Evolutionary conservation across 1,284 basidiomycete genomes (phyloP).

Genomic region (Rhodotorula sp.): DNA sequence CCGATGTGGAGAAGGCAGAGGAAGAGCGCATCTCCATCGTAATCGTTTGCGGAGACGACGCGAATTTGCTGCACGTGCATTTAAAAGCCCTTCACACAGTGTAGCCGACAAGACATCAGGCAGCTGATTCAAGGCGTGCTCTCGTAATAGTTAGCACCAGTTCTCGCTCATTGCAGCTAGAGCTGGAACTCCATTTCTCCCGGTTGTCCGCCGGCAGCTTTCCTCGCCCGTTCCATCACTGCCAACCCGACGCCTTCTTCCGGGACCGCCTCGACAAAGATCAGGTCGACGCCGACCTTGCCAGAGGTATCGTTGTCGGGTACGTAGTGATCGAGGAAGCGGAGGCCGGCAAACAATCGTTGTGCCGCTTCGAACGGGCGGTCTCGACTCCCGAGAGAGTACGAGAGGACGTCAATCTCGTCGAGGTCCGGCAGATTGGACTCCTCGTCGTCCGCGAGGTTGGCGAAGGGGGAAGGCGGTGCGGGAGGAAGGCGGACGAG

Average conservation of each 20-base stretch:
- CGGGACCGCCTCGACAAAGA: slow-evolving; percentile 81
- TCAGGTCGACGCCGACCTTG: slow-evolving; percentile 66
- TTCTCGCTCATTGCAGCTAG: not conserved
- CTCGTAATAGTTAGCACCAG: too few species aligned
- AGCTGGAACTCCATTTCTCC: slow-evolving; percentile 27
- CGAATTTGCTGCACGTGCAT: too few species aligned
- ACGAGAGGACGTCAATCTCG: slow-evolving; percentile 45
- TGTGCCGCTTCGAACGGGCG: slow-evolving; percentile 72
- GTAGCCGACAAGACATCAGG: too few species aligned
- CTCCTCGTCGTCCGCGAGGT: slow-evolving; percentile 51
- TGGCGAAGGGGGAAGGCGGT: slow-evolving; percentile 37
- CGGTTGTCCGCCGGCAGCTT: slow-evolving; percentile 70
- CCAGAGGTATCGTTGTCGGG: not conserved
- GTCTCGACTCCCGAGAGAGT: slow-evolving; percentile 61
- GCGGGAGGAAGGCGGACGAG: slow-evolving; percentile 15
- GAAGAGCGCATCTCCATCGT: too few species aligned
- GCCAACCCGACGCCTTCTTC: slow-evolving; percentile 86
- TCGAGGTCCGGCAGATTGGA: slow-evolving; percentile 29
- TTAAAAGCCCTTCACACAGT: too few species aligned
- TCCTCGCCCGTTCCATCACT: slow-evolving; percentile 95
- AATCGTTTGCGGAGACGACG: too few species aligned
- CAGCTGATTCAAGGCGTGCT: too few species aligned
- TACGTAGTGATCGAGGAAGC: not conserved
- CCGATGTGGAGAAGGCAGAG: not conserved
- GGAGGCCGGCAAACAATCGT: slow-evolving; percentile 75